These are phyloP conservation scores for Echria macrotheca DNA, from an alignment of 495 filamentous ascomycete genomes.

Conservation along the genomic window DNA sequence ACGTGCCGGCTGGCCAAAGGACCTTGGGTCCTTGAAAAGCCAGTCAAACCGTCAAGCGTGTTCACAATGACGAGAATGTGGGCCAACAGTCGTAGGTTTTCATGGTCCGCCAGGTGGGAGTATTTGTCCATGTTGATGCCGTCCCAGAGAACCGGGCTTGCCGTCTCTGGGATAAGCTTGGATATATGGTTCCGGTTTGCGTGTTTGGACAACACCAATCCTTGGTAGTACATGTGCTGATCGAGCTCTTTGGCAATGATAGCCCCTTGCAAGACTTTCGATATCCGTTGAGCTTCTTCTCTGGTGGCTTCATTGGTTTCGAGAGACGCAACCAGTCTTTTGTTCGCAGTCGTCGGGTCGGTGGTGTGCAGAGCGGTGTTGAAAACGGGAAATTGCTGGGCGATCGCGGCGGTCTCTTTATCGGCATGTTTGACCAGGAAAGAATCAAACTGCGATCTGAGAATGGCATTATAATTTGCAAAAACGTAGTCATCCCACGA, in stretches of 20 bases:
- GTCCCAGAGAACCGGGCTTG: slow-evolving; percentile 18
- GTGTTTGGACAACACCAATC: slow-evolving; percentile 47
- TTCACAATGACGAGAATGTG: slow-evolving; percentile 50
- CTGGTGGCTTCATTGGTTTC: slow-evolving; percentile 41
- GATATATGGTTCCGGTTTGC: slow-evolving; percentile 46
- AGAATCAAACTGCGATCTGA: slow-evolving; percentile 62
- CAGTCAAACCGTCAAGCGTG: slow-evolving; percentile 47
- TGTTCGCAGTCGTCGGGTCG: slow-evolving; percentile 43
- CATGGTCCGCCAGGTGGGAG: slow-evolving; percentile 48
- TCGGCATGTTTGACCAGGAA: slow-evolving; percentile 49
- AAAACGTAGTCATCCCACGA: slow-evolving; percentile 91
- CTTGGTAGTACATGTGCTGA: slow-evolving; percentile 53
- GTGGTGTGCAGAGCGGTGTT: slow-evolving; percentile 47
- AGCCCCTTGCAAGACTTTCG: slow-evolving; percentile 62
- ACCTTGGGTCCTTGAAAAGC: slow-evolving; percentile 33
- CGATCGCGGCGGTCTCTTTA: slow-evolving; percentile 31
- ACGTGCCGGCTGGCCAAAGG: slow-evolving; percentile 20
- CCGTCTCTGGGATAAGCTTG: slow-evolving; percentile 41
- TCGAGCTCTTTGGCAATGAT: slow-evolving; percentile 55
- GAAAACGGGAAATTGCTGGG: slow-evolving; percentile 45
- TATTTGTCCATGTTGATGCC: slow-evolving; percentile 35
- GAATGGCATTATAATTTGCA: slow-evolving; percentile 75
- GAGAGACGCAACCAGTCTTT: slow-evolving; percentile 46
- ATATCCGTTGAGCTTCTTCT: slow-evolving; percentile 46
- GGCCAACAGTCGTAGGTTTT: slow-evolving; percentile 54